These are phyloP conservation scores for Tuber aestivum DNA, from an alignment of 495 filamentous ascomycete genomes.

Conservation along the genomic window DNA sequence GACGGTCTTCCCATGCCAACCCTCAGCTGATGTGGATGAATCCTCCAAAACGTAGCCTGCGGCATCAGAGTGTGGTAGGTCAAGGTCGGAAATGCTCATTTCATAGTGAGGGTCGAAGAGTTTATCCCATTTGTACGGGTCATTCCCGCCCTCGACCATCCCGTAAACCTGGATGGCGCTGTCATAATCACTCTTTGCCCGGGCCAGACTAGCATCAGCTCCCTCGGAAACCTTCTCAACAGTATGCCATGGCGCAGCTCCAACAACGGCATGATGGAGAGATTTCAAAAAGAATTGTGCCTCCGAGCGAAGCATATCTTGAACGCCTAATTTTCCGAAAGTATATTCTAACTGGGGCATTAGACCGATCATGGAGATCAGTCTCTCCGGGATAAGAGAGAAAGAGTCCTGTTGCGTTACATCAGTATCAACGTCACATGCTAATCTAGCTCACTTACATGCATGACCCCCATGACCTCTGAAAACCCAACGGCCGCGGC, in stretches of 20 bases:
- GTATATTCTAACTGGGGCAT: slow-evolving; percentile 10
- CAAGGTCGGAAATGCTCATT: slow-evolving; percentile 23
- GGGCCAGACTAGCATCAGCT: slow-evolving; percentile 4
- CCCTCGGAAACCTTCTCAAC: slow-evolving; percentile 3
- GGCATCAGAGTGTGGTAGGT: slow-evolving; percentile 10
- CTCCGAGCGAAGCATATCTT: neutral
- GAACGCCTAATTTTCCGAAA: neutral
- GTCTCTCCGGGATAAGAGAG: neutral
- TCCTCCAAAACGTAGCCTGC: slow-evolving; percentile 3
- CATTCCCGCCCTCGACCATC: slow-evolving; percentile 4
- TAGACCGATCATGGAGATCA: neutral
- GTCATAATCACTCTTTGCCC: slow-evolving; percentile 24
- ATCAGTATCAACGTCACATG: slow-evolving; percentile 7
- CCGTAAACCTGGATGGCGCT: slow-evolving; percentile 17
- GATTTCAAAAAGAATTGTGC: slow-evolving; percentile 20
- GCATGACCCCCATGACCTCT: slow-evolving; percentile 13
- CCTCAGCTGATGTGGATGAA: neutral
- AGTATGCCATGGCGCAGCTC: slow-evolving; percentile 16
- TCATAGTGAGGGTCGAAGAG: slow-evolving; percentile 18
- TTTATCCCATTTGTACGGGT: slow-evolving; percentile 29
- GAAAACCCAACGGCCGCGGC: slow-evolving; percentile 18
- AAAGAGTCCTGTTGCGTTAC: slow-evolving; percentile 11
- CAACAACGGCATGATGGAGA: slow-evolving; percentile 11
- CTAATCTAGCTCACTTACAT: slow-evolving; percentile 21
- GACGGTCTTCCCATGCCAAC: slow-evolving; percentile 19